Evolutionary conservation across 2,329 filamentous ascomycete genomes (phyloP).

Genomic region (Microdochium bolleyi): DNA sequence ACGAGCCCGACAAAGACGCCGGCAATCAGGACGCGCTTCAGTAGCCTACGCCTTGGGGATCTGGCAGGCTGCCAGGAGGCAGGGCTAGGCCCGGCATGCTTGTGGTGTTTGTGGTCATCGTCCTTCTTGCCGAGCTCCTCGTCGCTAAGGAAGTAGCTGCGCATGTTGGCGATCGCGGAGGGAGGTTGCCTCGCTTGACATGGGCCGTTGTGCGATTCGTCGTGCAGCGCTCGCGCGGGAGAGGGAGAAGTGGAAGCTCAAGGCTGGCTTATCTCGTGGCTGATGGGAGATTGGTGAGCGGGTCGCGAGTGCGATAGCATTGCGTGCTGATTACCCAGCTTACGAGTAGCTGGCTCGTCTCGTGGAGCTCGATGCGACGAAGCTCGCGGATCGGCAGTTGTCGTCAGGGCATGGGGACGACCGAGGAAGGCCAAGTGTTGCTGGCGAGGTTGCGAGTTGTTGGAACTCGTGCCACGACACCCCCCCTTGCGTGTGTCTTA

Average conservation of each 20-base stretch:
- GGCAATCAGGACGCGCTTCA: slow-evolving; percentile 43
- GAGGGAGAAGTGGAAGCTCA: no score
- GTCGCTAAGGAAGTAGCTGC: slow-evolving; percentile 38
- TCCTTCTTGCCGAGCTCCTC: slow-evolving; percentile 54
- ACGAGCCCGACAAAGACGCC: slow-evolving; percentile 40
- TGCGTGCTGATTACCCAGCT: neutral
- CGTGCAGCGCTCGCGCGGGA: neutral
- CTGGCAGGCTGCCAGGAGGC: slow-evolving; percentile 33
- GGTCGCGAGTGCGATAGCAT: neutral
- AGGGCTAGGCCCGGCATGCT: slow-evolving; percentile 14
- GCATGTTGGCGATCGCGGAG: slow-evolving; percentile 23
- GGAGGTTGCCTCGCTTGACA: neutral
- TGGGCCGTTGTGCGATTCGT: neutral
- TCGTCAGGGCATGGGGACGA: no score
- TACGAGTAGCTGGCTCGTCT: neutral
- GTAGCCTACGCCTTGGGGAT: slow-evolving; percentile 39
- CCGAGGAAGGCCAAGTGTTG: no score
- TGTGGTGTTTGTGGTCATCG: slow-evolving; percentile 38
- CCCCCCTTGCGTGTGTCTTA: no score
- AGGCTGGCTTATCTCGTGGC: neutral
- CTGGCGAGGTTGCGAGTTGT: no score
- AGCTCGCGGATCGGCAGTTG: no score
- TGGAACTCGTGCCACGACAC: no score
- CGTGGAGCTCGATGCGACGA: no score
- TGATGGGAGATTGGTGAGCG: neutral